These are phyloP conservation scores for Lactuca sativa DNA, from an alignment of 129 eudicot species.

Conservation along the genomic window DNA sequence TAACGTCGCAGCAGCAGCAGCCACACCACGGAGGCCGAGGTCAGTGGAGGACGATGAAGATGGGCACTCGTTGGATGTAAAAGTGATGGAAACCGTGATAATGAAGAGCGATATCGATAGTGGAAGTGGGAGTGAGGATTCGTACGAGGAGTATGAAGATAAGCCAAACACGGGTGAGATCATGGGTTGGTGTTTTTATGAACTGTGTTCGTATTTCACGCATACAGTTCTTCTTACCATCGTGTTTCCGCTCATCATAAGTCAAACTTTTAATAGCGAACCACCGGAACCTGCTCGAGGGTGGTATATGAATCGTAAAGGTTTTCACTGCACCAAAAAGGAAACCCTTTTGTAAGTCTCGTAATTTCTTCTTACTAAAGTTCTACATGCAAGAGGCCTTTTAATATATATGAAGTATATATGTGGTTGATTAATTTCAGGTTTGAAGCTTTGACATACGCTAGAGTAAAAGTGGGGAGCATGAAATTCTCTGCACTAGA, in stretches of 20 bases:
- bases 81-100: conserved; percentile 25
- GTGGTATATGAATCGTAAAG: conserved; percentile 49
- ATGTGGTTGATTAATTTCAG: conserved; percentile 32
- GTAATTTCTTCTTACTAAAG: not conserved
- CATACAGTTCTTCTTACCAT: conserved; percentile 74
- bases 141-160: conserved; percentile 43
- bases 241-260: conserved; percentile 72
- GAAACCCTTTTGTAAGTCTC: conserved; percentile 61
- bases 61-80: conserved; percentile 15
- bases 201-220: conserved; percentile 68
- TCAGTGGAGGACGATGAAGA: conserved; percentile 42
- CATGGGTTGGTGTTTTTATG: conserved; percentile 68
- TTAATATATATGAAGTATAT: not conserved
- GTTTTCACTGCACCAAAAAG: conserved; percentile 43
- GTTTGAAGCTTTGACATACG: conserved; percentile 48
- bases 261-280: conserved; percentile 47
- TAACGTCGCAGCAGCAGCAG: not conserved
- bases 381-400: not conserved
- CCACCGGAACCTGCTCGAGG: conserved; percentile 53
- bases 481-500: conserved; percentile 54
- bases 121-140: conserved; percentile 32
- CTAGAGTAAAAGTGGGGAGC: conserved; percentile 39
- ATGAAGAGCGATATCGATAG: conserved; percentile 31
- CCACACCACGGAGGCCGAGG: conserved; percentile 36
- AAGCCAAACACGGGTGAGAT: conserved; percentile 64